Conservation (phyloP, 2,329 filamentous ascomycete species). For the Apiospora arundinis region DNA sequence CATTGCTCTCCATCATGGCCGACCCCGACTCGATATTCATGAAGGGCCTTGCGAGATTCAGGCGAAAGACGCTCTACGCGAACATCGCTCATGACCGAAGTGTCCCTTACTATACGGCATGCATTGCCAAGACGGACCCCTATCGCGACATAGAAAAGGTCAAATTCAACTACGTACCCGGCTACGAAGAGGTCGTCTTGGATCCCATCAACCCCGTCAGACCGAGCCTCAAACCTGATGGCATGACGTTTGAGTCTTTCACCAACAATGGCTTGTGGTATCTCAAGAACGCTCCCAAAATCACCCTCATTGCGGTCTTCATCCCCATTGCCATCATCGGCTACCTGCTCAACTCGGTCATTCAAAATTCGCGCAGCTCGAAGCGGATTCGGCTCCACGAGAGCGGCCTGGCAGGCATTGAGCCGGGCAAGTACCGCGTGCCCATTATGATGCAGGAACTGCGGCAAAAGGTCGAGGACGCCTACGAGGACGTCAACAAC, state of each 20-base stretch:
- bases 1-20: slow-evolving; percentile 80
- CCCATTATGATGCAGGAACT: slow-evolving; percentile 78
- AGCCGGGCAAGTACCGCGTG: slow-evolving; percentile 74
- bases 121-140: slow-evolving; percentile 78
- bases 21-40: slow-evolving; percentile 89
- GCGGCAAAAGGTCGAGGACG: slow-evolving; percentile 76
- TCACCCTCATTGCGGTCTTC: slow-evolving; percentile 70
- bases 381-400: slow-evolving; percentile 80
- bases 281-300: slow-evolving; percentile 65
- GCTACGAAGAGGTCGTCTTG: slow-evolving; percentile 77
- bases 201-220: slow-evolving; percentile 69
- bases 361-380: slow-evolving; percentile 78
- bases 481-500: slow-evolving; percentile 75
- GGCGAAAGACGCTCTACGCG: slow-evolving; percentile 77
- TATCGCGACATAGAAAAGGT: slow-evolving; percentile 72
- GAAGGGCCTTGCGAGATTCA: slow-evolving; percentile 76
- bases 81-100: slow-evolving; percentile 88
- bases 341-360: slow-evolving; percentile 76
- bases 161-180: slow-evolving; percentile 75
- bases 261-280: slow-evolving; percentile 41
- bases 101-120: slow-evolving; percentile 83
- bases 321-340: slow-evolving; percentile 74
- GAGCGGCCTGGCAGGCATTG: slow-evolving; percentile 69
- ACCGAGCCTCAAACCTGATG: slow-evolving; percentile 45
- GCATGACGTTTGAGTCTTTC: slow-evolving; percentile 41